These are phyloP conservation scores for Podospora sp. DNA, from an alignment of 495 filamentous ascomycete species.

Conservation along the genomic window DNA sequence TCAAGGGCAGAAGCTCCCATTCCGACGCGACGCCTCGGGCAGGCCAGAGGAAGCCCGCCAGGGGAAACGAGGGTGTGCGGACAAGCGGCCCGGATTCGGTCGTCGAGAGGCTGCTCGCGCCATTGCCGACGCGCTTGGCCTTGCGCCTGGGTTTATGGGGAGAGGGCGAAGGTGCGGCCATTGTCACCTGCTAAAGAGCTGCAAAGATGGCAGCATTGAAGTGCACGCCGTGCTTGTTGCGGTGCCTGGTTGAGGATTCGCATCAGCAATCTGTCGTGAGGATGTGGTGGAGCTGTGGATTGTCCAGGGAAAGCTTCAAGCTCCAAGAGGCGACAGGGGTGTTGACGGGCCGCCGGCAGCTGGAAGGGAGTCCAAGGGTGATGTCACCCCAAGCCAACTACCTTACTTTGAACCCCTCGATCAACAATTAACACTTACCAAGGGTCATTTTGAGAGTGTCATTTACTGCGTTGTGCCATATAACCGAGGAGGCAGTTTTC, in stretches of 20 bases:
- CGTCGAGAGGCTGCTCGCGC: slow-evolving; percentile 23
- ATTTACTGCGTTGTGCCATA: background rate
- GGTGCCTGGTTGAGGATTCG: slow-evolving; percentile 9
- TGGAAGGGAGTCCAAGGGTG: slow-evolving; percentile 1
- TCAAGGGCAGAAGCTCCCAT: slow-evolving; percentile 88
- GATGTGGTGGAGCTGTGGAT: background rate
- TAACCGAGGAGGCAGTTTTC: too few species aligned
- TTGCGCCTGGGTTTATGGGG: slow-evolving; percentile 56
- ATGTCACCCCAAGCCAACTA: slow-evolving; percentile 19
- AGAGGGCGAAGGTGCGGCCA: slow-evolving; percentile 47
- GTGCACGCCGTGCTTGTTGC: background rate
- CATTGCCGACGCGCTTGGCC: slow-evolving; percentile 41
- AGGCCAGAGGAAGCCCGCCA: slow-evolving; percentile 91
- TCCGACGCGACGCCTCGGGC: slow-evolving; percentile 79
- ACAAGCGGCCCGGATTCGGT: slow-evolving; percentile 48
- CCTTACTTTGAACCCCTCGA: background rate
- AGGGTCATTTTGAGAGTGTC: background rate
- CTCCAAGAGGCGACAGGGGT: slow-evolving; percentile 17
- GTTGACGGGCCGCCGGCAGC: slow-evolving; percentile 8
- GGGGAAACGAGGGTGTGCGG: slow-evolving; percentile 67
- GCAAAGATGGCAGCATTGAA: slow-evolving; percentile 29
- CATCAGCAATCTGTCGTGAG: slow-evolving; percentile 26
- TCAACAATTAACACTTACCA: background rate
- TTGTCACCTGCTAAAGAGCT: slow-evolving; percentile 39
- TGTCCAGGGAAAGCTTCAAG: slow-evolving; percentile 8